Evolutionary conservation across 2,329 filamentous ascomycete species (phyloP).

Genomic region (Paecilomyces formosus): DNA sequence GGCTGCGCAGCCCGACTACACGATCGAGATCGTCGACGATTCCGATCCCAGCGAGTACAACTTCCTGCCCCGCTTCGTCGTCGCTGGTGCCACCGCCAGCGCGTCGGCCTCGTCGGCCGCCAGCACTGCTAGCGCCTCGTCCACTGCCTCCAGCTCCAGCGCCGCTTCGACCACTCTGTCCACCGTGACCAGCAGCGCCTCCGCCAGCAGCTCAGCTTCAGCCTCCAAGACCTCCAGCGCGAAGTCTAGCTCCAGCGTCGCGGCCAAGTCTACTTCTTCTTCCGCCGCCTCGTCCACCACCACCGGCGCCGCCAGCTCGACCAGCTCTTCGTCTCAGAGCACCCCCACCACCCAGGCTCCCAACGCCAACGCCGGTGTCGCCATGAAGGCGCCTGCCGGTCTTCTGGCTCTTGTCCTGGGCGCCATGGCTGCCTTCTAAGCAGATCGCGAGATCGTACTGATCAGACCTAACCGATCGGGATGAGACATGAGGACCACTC

Average conservation of each 20-base stretch:
- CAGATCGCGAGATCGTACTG: not conserved
- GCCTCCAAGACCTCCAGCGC: constrained; percentile 9
- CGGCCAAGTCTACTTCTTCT: constrained; percentile 13
- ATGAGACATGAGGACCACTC: not conserved
- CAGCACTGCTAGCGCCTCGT: constrained; percentile 3
- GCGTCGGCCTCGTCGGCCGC: constrained; percentile 17
- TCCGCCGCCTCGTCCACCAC: constrained; percentile 15
- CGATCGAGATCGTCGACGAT: constrained; percentile 47
- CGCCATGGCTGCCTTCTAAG: constrained; percentile 28
- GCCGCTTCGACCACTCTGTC: constrained; percentile 12
- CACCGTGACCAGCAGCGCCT: constrained; percentile 10
- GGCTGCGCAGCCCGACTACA: constrained; percentile 41
- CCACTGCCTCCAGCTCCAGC: constrained; percentile 16
- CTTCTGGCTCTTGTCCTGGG: constrained; percentile 28
- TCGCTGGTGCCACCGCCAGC: constrained; percentile 39
- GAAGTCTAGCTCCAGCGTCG: constrained; percentile 15
- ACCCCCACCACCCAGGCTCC: constrained; percentile 15
- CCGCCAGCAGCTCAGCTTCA: constrained; percentile 7
- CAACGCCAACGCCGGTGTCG: constrained; percentile 21
- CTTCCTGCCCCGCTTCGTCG: constrained; percentile 46
- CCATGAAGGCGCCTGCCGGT: constrained; percentile 26
- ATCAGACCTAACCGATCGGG: not conserved
- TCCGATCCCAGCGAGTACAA: constrained; percentile 37
- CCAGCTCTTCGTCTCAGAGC: constrained; percentile 9
- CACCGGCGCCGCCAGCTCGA: constrained; percentile 14